Evolutionary conservation across 139 green algal genomes (phyloP).

Genomic region (Mesostigma viride): DNA sequence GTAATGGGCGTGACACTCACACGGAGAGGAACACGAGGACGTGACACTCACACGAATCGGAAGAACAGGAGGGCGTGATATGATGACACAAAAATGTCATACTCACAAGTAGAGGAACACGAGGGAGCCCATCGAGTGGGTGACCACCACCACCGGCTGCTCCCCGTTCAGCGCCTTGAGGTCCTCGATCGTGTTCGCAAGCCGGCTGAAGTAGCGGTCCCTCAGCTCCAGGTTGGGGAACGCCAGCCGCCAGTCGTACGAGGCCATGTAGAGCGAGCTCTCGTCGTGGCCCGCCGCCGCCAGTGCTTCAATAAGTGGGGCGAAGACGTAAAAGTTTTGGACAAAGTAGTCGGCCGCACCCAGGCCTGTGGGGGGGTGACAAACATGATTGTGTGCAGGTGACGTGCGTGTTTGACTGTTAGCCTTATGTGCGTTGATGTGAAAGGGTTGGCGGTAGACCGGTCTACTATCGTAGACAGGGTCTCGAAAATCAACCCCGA

Average conservation of each 20-base stretch:
- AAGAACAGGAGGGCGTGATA: no score
- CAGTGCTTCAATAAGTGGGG: constrained; percentile 25
- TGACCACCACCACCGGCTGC: constrained; percentile 47
- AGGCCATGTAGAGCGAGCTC: constrained; percentile 40
- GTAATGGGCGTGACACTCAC: no score
- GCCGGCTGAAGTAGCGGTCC: constrained; percentile 51
- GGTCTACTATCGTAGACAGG: no score
- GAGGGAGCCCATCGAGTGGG: constrained; percentile 42
- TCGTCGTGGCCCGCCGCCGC: constrained; percentile 46
- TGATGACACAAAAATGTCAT: no score
- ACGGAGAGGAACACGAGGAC: no score
- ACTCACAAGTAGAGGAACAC: constrained; percentile 34
- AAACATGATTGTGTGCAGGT: no score
- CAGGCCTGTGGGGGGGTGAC: constrained; percentile 23
- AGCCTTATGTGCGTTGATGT: no score
- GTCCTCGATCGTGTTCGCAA: constrained; percentile 33
- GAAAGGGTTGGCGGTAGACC: no score
- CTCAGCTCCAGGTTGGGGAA: constrained; percentile 45
- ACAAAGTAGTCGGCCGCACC: constrained; percentile 34
- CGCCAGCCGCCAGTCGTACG: constrained; percentile 70
- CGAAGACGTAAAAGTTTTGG: constrained; percentile 27
- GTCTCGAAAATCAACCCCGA: no score
- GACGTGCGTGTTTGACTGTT: no score
- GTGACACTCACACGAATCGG: no score
- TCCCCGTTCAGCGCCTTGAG: constrained; percentile 11